Evolutionary conservation across 306 rosid genomes (phyloP), one percentile per base, ranked within the genome.

Genomic region (cucumber (Cucumis sativus)): DNA sequence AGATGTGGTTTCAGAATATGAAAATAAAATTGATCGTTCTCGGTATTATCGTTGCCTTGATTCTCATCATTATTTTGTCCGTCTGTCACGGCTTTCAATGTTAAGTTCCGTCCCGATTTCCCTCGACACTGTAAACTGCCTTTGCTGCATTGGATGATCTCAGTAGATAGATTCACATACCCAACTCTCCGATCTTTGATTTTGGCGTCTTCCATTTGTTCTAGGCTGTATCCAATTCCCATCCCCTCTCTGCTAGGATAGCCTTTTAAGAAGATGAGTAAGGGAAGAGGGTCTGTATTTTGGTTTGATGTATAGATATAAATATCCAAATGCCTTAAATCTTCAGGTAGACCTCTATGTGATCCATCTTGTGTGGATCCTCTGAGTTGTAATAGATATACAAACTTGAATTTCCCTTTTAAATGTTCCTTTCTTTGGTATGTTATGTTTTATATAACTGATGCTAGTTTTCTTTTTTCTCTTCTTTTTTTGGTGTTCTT

Each of bases 1-100:
- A 88, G 83, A 90, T 90, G 96, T 88, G 92, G 96, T 21, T 83
- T 43, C 69, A 75, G 6, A 75, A 80, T n/a, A 65, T 65, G 76
- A 66, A 75, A 76, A 80, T 81, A 1, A 33, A 77, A 59, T 15
- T 80, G 40, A 77, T 51, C 16, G 80, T 77, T 41, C 6, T 47
- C 13, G 81, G 88, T 18, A 90, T 90, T 30, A 16, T 54, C 8
- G 11, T 77, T 20, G 74, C 71, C 16, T 75, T 66, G 56, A 64
- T 49, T 85, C 86, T 90, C 71, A 57, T 90, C 78, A 79, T 63
- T 12, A 72, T 74, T 28, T 63, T 78, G 52, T 78, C 81, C 1
- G 9, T 78, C 37, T 78, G 81, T 49, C 76, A 35, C 2, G 67
- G 67, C 43, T 78, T 78, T 14, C 6, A 56, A 5, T 78, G 81